A percentile compares a stretch with the other conserved stretches of the same genome.
These are phyloP conservation scores for Lantana camara DNA, from an alignment of 257 asterid genomes.

Conservation along the genomic window DNA sequence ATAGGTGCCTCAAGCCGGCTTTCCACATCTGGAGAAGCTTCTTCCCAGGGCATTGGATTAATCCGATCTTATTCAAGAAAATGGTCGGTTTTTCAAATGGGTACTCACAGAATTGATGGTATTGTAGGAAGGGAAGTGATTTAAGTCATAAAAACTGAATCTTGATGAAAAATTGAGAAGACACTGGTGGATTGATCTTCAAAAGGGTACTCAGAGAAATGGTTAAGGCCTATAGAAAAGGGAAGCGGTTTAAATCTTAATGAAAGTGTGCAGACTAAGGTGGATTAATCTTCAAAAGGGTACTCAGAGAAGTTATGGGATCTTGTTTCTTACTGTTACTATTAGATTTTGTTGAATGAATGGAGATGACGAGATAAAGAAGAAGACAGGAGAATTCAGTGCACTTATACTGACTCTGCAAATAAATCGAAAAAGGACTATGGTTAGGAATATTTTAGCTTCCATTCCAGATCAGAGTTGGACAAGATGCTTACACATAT, in stretches of 20 bases:
- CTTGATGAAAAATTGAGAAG: too few relatives aligned
- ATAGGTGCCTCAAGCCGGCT: conserved; percentile 33
- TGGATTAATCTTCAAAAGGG: too few relatives aligned
- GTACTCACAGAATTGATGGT: too few relatives aligned
- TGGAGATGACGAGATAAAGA: not conserved
- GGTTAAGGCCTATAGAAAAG: too few relatives aligned
- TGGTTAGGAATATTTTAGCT: not conserved
- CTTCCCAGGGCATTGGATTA: conserved; percentile 22
- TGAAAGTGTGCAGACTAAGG: not conserved
- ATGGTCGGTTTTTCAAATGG: not conserved
- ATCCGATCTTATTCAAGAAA: not conserved
- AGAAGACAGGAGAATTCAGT: not conserved
- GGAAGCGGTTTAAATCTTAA: not conserved
- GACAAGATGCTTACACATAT: not conserved
- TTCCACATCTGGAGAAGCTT: not conserved
- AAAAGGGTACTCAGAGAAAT: not conserved
- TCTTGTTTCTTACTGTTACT: not conserved
- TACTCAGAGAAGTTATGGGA: too few relatives aligned
- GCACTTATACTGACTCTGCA: not conserved
- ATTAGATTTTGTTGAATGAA: not conserved
- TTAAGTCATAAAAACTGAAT: too few relatives aligned
- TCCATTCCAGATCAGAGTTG: conserved; percentile 5
- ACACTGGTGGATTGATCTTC: too few relatives aligned
- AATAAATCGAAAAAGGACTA: not conserved
- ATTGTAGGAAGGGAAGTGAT: too few relatives aligned